Base-by-base conservation (phyloP, 345 rosid species). In the Theobroma cacao region DNA sequence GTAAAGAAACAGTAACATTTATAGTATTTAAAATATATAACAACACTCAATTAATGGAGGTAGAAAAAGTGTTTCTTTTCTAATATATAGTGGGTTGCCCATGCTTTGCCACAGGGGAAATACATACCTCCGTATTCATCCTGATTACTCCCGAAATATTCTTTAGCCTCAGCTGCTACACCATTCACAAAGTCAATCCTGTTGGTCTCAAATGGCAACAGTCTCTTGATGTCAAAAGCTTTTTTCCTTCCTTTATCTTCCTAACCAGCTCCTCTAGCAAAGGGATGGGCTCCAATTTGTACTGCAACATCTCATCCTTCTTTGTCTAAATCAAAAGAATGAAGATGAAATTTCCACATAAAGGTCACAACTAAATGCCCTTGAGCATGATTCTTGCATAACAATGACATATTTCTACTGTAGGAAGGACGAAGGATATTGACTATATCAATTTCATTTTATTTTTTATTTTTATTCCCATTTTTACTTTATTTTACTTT, bases 231-330 rank as follows among this genome's bases (percentile, higher is more conserved):
- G 75, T 80, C 86, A 91, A 40, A 0, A 88, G 84, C 85, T 90
- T 86, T 18, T 92, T 93, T 13, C 82, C 86, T 68, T 95, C 98
- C 77, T 48, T 78, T 17, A 95, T 77, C 84, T 87, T 89, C 90
- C 98, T 86, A 74, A 84, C 92, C 66, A 89, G 94, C 86, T 93
- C 99, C 89, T 95, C 98, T 11, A 95, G 86, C 87, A 93, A 93
- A 9, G 98, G 97, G 63, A 88, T 82, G 81, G 98, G 83, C 55
- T 86, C 90, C 88, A 89, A 1, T 45, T 85, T 84, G 82, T 86
- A 88, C 60, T 83, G 83, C 86, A 85, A 69, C 90, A 90, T 82
- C 62, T 91, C 97, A 73, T 95, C 98, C 82, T 89, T 87, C 87
- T 87, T 95, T 0, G 91, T 82, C 97, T 93, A n/a, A n/a, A n/a